Percentiles rank a stretch among this genome's conserved stretches.
Evolutionary conservation across 441 rosid genomes (phyloP).

Genomic region (Brassica hybrid): DNA sequence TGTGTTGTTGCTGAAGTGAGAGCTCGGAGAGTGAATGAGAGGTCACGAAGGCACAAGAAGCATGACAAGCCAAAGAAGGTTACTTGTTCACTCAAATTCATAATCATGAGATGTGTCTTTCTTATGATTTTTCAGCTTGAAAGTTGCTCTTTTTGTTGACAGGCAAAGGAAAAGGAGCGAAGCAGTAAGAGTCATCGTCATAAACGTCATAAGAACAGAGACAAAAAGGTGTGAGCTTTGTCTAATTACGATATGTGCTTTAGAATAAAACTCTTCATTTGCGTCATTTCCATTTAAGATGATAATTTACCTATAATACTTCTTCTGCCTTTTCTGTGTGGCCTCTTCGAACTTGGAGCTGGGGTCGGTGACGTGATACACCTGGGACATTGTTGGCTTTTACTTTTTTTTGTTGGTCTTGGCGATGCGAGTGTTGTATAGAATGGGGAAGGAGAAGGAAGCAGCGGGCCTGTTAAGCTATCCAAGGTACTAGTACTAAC

Average conservation of each 20-base stretch:
- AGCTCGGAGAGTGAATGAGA: constrained; percentile 67
- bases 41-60: constrained; percentile 73
- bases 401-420: constrained; percentile 44
- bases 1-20: constrained; percentile 35
- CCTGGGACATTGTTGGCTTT: constrained; percentile 62
- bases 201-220: constrained; percentile 73
- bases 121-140: not conserved
- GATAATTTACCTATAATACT: constrained; percentile 61
- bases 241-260: constrained; percentile 2
- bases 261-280: not conserved
- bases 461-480: constrained; percentile 89
- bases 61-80: constrained; percentile 85
- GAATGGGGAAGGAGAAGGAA: constrained; percentile 77
- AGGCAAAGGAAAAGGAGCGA: constrained; percentile 79
- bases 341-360: constrained; percentile 99
- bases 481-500: constrained; percentile 64
- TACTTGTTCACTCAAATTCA: constrained; percentile 1
- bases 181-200: constrained; percentile 68
- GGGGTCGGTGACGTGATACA: constrained; percentile 79
- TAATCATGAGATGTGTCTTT: too few relatives aligned
- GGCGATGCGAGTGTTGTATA: constrained; percentile 82
- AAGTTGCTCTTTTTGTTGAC: not conserved
- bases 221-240: constrained; percentile 68
- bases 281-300: not conserved
- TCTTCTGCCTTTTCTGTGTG: constrained; percentile 62